Base-by-base conservation (phyloP, 2,329 filamentous ascomycete species). In the Didymella exigua region DNA sequence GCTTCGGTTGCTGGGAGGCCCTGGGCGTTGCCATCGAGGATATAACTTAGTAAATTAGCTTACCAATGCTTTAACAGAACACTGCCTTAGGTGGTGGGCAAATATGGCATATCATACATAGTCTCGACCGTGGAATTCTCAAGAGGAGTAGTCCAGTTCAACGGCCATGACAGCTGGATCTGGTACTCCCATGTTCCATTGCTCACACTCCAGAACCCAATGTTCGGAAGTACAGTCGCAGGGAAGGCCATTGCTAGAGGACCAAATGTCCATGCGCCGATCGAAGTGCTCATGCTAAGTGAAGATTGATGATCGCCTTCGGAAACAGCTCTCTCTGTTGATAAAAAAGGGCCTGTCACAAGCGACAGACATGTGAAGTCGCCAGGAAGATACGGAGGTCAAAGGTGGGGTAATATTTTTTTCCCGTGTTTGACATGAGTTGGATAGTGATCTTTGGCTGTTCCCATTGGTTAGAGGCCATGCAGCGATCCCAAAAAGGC, bases 131-230 rank as follows among this genome's bases (percentile, higher is more conserved):
- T 65, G 18, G 62, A 59, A 23, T 53, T 57, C 18, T 60, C 65
- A 18, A 60, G 59, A 14, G 45, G 61, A 5, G 65, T 60, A 3
- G 67, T 72, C 70, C 71, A 72, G 38, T 72, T 71, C 54, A 72
- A 43, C 13, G 70, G 71, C 62, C 65, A 73, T 31, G 68, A 52
- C 14, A 73, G 54, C 56, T 73, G 59, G n/a, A 73, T 61, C 24
- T 73, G 68, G 45, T 71, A 73, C 26, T 68, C 63, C 69, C 71
- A 71, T 5, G 70, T 68, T 24, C 69, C 70, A 56, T 72, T 71
- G 18, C 64, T 67, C 19, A 62, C 70, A 18, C 62, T 72, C 64
- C 63, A 72, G 47, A 63, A 71, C 3, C 54, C 63, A 8, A 67
- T 23, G 37, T 73, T 73, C 0, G 70, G 70, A 5, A 72, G 58